phyloP scores from a whole-genome alignment of 441 rosid species.

The Aquilaria agallochum region DNA sequence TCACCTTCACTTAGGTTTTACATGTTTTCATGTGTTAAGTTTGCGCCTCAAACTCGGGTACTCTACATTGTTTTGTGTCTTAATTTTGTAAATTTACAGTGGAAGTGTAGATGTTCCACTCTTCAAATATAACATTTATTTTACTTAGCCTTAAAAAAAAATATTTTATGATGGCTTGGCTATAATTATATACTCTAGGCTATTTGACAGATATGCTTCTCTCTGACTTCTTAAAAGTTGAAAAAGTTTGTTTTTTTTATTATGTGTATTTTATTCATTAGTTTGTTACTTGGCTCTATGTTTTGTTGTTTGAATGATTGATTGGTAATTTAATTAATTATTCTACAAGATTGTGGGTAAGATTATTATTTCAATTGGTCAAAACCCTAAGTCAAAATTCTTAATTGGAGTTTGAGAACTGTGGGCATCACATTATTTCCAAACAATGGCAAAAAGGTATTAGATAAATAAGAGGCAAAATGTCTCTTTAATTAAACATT shows the following conservation, averaged over 20 bases:
- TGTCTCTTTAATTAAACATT: too few relatives aligned
- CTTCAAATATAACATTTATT: too few relatives aligned
- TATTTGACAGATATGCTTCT: slow-evolving; percentile 83
- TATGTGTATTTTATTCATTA: slow-evolving; percentile 12
- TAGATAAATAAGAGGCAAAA: too few relatives aligned
- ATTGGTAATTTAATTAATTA: slow-evolving; percentile 17
- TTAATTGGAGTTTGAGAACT: slow-evolving; percentile 60
- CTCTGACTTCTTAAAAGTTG: slow-evolving; percentile 11
- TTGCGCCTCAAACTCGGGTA: too few relatives aligned
- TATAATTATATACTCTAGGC: slow-evolving; percentile 81
- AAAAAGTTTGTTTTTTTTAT: slow-evolving; percentile 11
- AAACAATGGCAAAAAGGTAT: too few relatives aligned
- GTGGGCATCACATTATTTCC: too few relatives aligned
- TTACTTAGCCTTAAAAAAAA: too few relatives aligned
- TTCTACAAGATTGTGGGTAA: slow-evolving; percentile 80
- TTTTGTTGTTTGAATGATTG: neutral
- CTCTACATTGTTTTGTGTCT: too few relatives aligned
- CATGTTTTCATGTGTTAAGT: too few relatives aligned
- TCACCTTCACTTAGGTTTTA: too few relatives aligned
- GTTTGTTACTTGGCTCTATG: slow-evolving; percentile 6
- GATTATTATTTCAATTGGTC: slow-evolving; percentile 87
- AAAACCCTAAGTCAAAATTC: slow-evolving; percentile 79
- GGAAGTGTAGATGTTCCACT: too few relatives aligned
- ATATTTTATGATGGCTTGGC: slow-evolving; percentile 35
- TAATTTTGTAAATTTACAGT: too few relatives aligned